Conservation (phyloP, 768 basidiomycete genomes). For the Lactarius indigo region DNA sequence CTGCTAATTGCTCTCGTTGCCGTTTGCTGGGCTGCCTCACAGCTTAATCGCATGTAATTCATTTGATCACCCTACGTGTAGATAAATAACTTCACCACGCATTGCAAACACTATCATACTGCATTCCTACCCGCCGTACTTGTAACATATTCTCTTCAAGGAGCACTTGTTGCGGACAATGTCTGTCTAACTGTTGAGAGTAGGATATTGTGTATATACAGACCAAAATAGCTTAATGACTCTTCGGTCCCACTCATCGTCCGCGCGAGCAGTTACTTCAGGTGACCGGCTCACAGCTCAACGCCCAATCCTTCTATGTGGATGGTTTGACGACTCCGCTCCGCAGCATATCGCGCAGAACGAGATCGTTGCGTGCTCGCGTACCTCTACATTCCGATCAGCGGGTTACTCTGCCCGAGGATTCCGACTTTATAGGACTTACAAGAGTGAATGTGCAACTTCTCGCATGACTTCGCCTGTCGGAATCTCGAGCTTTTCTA, state of each 20-base stretch:
- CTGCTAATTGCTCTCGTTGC: slow-evolving; percentile 9
- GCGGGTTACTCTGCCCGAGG: neutral
- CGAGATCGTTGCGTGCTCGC: slow-evolving; percentile 41
- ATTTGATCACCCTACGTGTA: slow-evolving; percentile 9
- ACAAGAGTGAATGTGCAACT: slow-evolving; percentile 61
- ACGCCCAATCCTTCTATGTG: slow-evolving; percentile 34
- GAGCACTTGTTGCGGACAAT: neutral
- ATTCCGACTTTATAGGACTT: slow-evolving; percentile 30
- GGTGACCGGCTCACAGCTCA: neutral
- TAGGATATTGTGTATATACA: slow-evolving; percentile 14
- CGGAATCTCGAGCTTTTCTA: slow-evolving; percentile 77
- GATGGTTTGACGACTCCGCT: slow-evolving; percentile 59
- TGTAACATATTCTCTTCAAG: slow-evolving; percentile 16
- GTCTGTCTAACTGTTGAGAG: slow-evolving; percentile 3
- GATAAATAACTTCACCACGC: slow-evolving; percentile 10
- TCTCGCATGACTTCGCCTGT: slow-evolving; percentile 71
- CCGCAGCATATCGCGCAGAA: slow-evolving; percentile 47
- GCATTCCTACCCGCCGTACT: slow-evolving; percentile 10
- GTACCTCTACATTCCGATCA: slow-evolving; percentile 41
- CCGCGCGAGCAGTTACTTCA: neutral
- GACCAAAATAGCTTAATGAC: slow-evolving; percentile 9
- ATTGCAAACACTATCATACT: slow-evolving; percentile 13
- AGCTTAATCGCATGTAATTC: slow-evolving; percentile 15
- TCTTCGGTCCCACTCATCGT: neutral
- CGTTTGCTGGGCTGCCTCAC: neutral